Evolutionary conservation across 2,329 filamentous ascomycete species (phyloP).

Genomic region (Fusarium multiceps): DNA sequence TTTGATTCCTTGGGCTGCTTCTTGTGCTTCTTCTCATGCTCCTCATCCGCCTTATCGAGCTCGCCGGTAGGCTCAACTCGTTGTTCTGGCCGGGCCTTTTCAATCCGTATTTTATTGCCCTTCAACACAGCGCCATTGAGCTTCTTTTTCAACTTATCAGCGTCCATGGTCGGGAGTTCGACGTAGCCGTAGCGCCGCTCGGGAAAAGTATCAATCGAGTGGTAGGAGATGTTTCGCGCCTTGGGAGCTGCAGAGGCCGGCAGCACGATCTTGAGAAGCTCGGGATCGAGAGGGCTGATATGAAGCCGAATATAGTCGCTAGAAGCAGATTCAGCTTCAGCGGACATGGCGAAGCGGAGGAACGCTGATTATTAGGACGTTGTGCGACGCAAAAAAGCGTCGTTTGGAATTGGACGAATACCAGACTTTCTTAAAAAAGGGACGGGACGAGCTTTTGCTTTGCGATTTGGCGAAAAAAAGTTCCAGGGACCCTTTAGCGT

Average conservation of each 20-base stretch:
- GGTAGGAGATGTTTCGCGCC: conserved; percentile 89
- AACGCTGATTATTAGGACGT: conserved; percentile 10
- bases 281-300: conserved; percentile 85
- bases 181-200: conserved; percentile 92
- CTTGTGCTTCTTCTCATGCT: conserved; percentile 49
- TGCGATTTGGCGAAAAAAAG: conserved; percentile 40
- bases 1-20: conserved; percentile 52
- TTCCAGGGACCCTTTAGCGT: conserved; percentile 21
- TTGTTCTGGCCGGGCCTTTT: conserved; percentile 75
- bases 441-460: conserved; percentile 31
- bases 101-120: conserved; percentile 85
- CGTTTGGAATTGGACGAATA: conserved; percentile 16
- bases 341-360: conserved; percentile 42
- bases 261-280: conserved; percentile 78
- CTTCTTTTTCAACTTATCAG: conserved; percentile 91
- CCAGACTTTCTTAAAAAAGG: conserved; percentile 26
- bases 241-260: conserved; percentile 71
- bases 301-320: conserved; percentile 68
- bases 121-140: conserved; percentile 87
- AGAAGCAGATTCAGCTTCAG: conserved; percentile 32
- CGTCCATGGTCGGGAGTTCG: conserved; percentile 82
- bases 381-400: conserved; percentile 37
- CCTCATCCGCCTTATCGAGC: conserved; percentile 47
- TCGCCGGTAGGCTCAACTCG: conserved; percentile 51
- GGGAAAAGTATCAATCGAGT: conserved; percentile 85